These are phyloP conservation scores for Pecoramyces ruminantium DNA, from an alignment of 192 early-diverging fungal species.

Conservation along the genomic window DNA sequence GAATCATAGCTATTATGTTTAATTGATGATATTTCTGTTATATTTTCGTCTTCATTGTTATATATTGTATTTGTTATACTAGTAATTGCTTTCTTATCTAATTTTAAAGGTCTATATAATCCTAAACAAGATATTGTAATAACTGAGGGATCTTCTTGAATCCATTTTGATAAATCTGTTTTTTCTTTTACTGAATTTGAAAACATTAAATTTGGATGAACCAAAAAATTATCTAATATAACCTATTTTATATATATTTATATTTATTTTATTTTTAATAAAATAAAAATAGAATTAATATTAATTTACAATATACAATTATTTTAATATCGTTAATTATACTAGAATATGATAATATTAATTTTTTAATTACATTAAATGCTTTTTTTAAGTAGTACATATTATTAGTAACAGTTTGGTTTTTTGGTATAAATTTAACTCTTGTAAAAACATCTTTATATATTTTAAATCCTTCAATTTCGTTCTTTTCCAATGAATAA, in stretches of 20 bases:
- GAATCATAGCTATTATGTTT: not conserved
- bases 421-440: not conserved
- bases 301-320: too few species aligned
- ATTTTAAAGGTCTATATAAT: not conserved
- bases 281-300: too few species aligned
- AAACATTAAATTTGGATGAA: not conserved
- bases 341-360: too few species aligned
- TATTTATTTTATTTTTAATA: too few species aligned
- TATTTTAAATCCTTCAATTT: not conserved
- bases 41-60: not conserved
- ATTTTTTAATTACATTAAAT: not conserved
- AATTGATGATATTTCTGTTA: not conserved
- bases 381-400: not conserved
- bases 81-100: not conserved
- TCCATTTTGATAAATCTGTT: not conserved
- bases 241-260: not conserved
- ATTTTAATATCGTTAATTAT: too few species aligned
- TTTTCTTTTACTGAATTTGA: not conserved
- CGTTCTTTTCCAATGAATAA: not conserved
- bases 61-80: not conserved
- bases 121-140: not conserved
- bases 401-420: not conserved
- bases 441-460: not conserved
- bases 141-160: not conserved
- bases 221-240: not conserved